These are phyloP conservation scores for Curvularia hawaiiensis DNA, from an alignment of 2,329 filamentous ascomycete species.

Conservation along the genomic window DNA sequence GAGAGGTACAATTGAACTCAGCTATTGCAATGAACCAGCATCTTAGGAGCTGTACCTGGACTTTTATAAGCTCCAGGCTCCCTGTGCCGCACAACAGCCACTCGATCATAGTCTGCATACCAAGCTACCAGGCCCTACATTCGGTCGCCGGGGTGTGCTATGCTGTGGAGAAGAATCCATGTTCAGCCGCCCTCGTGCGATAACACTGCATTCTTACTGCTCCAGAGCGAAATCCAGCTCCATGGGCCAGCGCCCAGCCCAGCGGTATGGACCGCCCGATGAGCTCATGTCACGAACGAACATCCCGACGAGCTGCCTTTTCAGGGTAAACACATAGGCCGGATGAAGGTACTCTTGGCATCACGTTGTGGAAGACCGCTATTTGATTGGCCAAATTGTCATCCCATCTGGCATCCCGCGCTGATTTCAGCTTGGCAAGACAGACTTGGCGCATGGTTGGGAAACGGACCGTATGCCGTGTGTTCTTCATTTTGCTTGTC, in stretches of 20 bases:
- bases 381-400: constrained; percentile 24
- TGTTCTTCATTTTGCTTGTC: constrained; percentile 6
- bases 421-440: constrained; percentile 21
- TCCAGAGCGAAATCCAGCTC: constrained; percentile 27
- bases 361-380: constrained; percentile 26
- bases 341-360: constrained; percentile 11
- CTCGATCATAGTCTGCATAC: constrained; percentile 7
- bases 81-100: constrained; percentile 28
- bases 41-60: constrained; percentile 18
- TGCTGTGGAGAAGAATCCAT: constrained; percentile 14
- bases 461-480: constrained; percentile 16
- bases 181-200: constrained; percentile 36
- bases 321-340: constrained; percentile 19
- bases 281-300: constrained; percentile 27
- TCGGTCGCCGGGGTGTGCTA: constrained; percentile 19
- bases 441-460: constrained; percentile 9
- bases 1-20: constrained; percentile 19
- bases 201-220: constrained; percentile 38
- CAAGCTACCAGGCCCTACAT: constrained; percentile 21
- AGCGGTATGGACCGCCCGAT: constrained; percentile 26
- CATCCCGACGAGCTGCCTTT: constrained; percentile 33
- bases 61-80: constrained; percentile 40
- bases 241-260: constrained; percentile 26
- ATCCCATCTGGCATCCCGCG: constrained; percentile 9
- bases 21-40: constrained; percentile 26